A percentile compares a stretch with the other conserved stretches of the same genome.
These are phyloP conservation scores for Tuber umbilicatum DNA, from an alignment of 495 filamentous ascomycete genomes.

Conservation along the genomic window DNA sequence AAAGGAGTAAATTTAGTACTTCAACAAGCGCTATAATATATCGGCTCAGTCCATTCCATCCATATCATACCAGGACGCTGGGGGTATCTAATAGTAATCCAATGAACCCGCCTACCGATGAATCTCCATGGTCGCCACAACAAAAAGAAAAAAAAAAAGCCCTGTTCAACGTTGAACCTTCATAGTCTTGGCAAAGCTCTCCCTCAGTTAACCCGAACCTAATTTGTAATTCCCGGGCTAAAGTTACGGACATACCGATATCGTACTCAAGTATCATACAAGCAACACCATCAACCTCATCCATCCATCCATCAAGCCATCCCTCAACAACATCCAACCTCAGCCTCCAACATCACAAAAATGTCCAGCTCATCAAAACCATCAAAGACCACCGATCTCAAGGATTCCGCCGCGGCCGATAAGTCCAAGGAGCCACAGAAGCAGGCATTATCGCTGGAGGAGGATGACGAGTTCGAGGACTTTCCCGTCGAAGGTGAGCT, in stretches of 20 bases:
- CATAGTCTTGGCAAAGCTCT: conserved; percentile 6
- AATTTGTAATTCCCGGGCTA: not conserved
- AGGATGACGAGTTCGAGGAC: conserved; percentile 98
- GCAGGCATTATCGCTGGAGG: conserved; percentile 67
- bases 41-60: no score
- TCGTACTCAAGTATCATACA: not conserved
- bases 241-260: no score
- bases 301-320: not conserved
- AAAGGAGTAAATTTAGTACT: no score
- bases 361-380: conserved; percentile 2
- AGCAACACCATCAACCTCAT: conserved; percentile 1
- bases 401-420: conserved; percentile 41
- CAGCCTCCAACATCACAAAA: not conserved
- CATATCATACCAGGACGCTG: no score
- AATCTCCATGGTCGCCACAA: no score
- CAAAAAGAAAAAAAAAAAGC: not conserved
- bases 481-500: conserved; percentile 87
- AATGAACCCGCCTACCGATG: no score
- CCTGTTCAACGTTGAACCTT: conserved; percentile 1
- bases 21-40: no score
- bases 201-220: conserved; percentile 19
- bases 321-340: conserved; percentile 5
- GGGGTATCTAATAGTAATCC: no score
- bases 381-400: conserved; percentile 23
- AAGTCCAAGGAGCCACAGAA: conserved; percentile 50